phyloP scores from a whole-genome alignment of 2,329 filamentous ascomycete genomes.

The Aureobasidium leucospermi region DNA sequence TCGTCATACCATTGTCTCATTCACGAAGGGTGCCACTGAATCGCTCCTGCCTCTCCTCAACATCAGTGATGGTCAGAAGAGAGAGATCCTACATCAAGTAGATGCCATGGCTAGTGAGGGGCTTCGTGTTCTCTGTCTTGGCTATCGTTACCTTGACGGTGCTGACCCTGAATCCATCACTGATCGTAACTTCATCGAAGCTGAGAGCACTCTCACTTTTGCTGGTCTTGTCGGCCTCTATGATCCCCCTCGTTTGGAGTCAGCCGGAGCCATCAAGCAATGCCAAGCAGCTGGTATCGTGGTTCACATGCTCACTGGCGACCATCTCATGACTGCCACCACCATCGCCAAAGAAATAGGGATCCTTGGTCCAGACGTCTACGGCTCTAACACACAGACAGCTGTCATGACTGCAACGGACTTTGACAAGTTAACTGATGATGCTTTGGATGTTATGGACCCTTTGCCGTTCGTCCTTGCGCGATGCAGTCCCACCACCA shows the following conservation, averaged over 20 bases:
- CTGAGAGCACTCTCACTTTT: constrained; percentile 14
- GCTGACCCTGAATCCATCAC: constrained; percentile 16
- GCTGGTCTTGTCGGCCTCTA: constrained; percentile 27
- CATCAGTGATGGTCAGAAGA: constrained; percentile 17
- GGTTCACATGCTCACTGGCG: constrained; percentile 44
- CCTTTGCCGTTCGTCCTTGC: constrained; percentile 39
- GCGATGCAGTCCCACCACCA: constrained; percentile 39
- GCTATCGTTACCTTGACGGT: constrained; percentile 16
- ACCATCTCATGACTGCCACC: constrained; percentile 39
- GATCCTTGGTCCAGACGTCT: constrained; percentile 31
- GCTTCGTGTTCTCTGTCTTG: constrained; percentile 28
- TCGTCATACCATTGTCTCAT: constrained; percentile 16
- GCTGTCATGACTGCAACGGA: constrained; percentile 38
- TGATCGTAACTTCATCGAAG: constrained; percentile 21
- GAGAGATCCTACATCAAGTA: constrained; percentile 22
- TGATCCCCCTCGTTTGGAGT: constrained; percentile 27
- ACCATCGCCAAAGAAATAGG: constrained; percentile 42
- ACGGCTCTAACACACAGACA: constrained; percentile 21
- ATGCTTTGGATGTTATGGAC: constrained; percentile 35
- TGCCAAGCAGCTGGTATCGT: constrained; percentile 42
- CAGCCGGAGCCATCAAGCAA: constrained; percentile 33
- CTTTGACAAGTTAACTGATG: constrained; percentile 38
- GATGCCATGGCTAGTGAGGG: constrained; percentile 22
- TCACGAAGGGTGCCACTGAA: constrained; percentile 29
- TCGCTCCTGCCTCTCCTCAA: constrained; percentile 24